Evolutionary conservation across 2,329 filamentous ascomycete genomes (phyloP), one percentile per base, ranked within the genome.

Genomic region (Pyrenochaeta sp.): DNA sequence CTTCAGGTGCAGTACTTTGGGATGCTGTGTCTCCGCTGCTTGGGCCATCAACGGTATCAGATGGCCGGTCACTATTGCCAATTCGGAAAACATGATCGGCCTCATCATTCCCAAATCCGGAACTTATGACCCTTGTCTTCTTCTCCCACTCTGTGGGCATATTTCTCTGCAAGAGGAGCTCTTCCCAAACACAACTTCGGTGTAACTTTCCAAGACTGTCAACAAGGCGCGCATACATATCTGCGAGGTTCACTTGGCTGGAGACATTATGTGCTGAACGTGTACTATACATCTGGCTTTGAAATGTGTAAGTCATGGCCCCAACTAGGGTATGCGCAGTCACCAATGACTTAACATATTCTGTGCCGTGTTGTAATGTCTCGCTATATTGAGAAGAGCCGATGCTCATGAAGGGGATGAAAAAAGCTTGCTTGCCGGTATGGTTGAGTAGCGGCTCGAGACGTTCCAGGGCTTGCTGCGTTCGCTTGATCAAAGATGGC

Each of bases 141-240:
- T 77, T 75, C 56, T 78, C 78, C 88, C 88, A 90, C 53, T 87
- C 81, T 32, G 87, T 83, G 1, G 94, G 92, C 43, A 97, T 88
- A 46, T 85, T 82, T 45, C 86, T 87, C 60, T 90, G 85, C 39
- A 97, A 80, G 0, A 88, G 80, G 31, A 93, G 90, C 61, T 96
- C 90, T 74, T 99, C 94, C 75, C 88, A 89, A n/a, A 96, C 83
- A 54, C 92, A 90, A 46, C 89, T 88, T 36, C 90, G 85, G 60
- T 97, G 84, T 14, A 99, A 79, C 20, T 87, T 87, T 3, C 92
- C 92, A 30, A 98, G 83, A 21, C 87, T 87, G 57, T 86, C 84
- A 20, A 96, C 83, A 32, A 97, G 79, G n/a, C 82, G 77, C 39
- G 86, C 81, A 71, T 96, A 96, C 72, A 91, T 88, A 72, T 98